Base-by-base conservation (phyloP, 1,284 basidiomycete genomes). In the Dichomitus squalens region DNA sequence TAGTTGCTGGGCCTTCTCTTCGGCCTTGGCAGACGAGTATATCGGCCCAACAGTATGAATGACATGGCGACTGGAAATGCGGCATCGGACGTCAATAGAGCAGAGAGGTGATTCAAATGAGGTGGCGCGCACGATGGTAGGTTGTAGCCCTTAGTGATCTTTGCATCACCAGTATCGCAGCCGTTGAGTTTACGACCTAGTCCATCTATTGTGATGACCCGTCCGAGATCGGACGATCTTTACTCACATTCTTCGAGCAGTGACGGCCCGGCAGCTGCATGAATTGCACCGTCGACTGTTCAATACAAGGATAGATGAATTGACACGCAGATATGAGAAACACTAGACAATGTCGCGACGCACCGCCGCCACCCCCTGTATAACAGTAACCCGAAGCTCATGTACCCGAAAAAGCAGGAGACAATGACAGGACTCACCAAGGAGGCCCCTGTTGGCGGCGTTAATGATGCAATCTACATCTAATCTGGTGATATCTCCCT, bases 21-120 rank as follows among this genome's bases (percentile, higher is more conserved):
- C 78, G 2, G 68, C 71, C 1, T 79, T 69, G 1, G 64, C 61
- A 0, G 63, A 54, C 0, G 77, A 78, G 69, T 94, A 96, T 2
- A 95, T 73, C 0, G 95, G 95, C 9, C 96, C 96, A 23, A 97
- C 95, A 1, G 96, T 88, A 68, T 98, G 96, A 18, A 97, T 93
- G 55, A 98, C 79, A 61, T 88, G 80, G 55, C 83, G 85, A 18
- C 89, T 82, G 75, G 66, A 9, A 20, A 18, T 16, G 34, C 29
- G 29, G 14, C 38, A 39, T 5, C 25, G 49, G 16, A 21, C 18
- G 23, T 18, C 12, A 46, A 38, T 29, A 18, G 18, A 21, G 34
- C 31, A 23, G 12, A 5, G 21, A 23, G 14, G 27, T 25, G 39
- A 20, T 31, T 33, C 23, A 29, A 40, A 35, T 8, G 44, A 29